These are phyloP conservation scores for Colletotrichum acutatum DNA, from an alignment of 2,329 filamentous ascomycete species.

Conservation along the genomic window DNA sequence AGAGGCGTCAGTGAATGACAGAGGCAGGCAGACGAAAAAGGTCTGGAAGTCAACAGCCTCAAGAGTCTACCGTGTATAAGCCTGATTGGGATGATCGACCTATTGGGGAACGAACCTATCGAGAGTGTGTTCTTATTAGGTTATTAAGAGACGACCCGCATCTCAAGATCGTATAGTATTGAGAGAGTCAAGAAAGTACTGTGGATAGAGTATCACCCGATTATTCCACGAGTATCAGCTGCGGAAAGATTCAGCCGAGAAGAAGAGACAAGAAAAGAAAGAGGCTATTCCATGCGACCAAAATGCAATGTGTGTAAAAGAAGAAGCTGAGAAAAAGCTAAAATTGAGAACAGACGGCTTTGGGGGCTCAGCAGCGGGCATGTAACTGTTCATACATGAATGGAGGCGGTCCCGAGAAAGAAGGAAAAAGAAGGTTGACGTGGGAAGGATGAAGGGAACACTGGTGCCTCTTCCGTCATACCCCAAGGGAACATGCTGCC, in stretches of 20 bases:
- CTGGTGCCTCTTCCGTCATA: slow-evolving; percentile 24
- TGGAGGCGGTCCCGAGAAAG: slow-evolving; percentile 15
- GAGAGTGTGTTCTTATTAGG: slow-evolving; percentile 25
- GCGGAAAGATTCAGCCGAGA: slow-evolving; percentile 21
- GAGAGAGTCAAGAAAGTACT: slow-evolving; percentile 5
- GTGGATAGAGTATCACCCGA: slow-evolving; percentile 9
- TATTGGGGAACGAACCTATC: slow-evolving; percentile 15
- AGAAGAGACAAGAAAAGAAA: slow-evolving; percentile 21
- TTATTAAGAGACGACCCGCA: slow-evolving; percentile 34
- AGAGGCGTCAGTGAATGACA: slow-evolving; percentile 1
- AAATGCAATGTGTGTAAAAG: slow-evolving; percentile 13
- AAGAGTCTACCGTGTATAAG: not conserved
- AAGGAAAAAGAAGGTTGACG: slow-evolving; percentile 8
- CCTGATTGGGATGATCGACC: not conserved
- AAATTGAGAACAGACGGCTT: slow-evolving; percentile 1
- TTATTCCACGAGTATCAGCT: slow-evolving; percentile 5
- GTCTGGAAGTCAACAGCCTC: not conserved
- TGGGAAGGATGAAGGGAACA: not conserved
- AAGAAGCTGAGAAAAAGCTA: slow-evolving; percentile 29
- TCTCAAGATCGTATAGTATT: slow-evolving; percentile 6
- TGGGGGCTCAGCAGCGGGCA: slow-evolving; percentile 26
- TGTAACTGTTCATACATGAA: slow-evolving; percentile 32
- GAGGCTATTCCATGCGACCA: slow-evolving; percentile 25
- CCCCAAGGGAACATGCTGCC: not conserved
- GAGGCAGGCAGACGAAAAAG: not conserved